Base-by-base conservation (phyloP, 148 eudicot species). In the Rhododendron henanense region DNA sequence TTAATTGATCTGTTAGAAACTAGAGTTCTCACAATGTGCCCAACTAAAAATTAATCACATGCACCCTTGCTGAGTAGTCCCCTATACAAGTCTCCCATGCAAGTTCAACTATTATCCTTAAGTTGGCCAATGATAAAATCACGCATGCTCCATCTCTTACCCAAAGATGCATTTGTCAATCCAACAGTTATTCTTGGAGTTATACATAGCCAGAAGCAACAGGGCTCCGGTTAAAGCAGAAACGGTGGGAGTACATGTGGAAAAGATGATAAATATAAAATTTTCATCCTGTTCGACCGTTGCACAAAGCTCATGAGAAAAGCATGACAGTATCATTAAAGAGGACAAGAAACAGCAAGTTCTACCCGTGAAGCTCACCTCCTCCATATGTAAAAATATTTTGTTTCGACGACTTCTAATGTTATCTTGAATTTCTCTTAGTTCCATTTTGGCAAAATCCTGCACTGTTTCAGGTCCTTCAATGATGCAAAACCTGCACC, bases 391-490 rank as follows among this genome's bases (percentile, higher is more conserved):
- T 89, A 96, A 92, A 89, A 96, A 96, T 25, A 96, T 96, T 84
- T 96, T 96, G 88, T 96, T 96, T 80, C 98, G 91, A 16, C 99
- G 93, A 84, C 97, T 93, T 59, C 96, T 90, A 57, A 96, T 94
- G 86, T 95, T 96, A 88, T 95, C 97, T 86, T 92, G 94, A 83
- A 96, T 96, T 87, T 96, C 99, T 88, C 84, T 94, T 81, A 95
- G 81, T 83, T 96, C 98, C 99, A 96, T 96, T 84, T 90, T 88
- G 41, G 91, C 97, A 88, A 96, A 96, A 87, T 96, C 96, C 90
- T 92, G 92, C 80, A 94, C 98, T 47, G 98, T 96, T 91, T 96
- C 99, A 53, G 99, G 99, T n/a, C 99, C 99, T 90, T 96, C 99
- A 67, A 96, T 96, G 76, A 96, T 95, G 84, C 99, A 96, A 92